These are phyloP conservation scores for Boletus barrowsii DNA, from an alignment of 768 basidiomycete genomes.

Conservation along the genomic window DNA sequence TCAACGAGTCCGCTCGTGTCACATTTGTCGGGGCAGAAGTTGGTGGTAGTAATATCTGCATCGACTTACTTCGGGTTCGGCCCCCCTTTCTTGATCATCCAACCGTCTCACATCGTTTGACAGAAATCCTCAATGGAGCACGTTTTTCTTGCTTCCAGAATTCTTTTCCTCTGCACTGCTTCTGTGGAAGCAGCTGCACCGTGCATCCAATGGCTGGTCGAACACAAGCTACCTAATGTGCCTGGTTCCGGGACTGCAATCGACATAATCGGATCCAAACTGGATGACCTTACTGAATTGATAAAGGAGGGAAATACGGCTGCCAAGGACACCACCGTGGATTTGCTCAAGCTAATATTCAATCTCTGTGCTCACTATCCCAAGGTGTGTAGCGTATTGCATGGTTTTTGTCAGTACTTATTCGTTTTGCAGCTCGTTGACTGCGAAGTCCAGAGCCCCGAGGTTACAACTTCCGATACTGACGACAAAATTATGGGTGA, in stretches of 20 bases:
- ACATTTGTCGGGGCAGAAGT: conserved; percentile 58
- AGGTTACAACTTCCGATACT: conserved; percentile 12
- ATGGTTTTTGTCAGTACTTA: not conserved
- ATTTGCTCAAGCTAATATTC: conserved; percentile 81
- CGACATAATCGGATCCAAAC: conserved; percentile 58
- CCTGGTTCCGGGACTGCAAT: conserved; percentile 43
- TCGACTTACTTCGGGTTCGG: conserved; percentile 57
- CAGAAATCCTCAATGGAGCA: conserved; percentile 66
- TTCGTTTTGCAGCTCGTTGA: conserved; percentile 34
- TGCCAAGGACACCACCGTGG: conserved; percentile 69
- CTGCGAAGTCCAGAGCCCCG: conserved; percentile 40
- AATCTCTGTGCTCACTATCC: conserved; percentile 82
- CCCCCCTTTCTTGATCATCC: conserved; percentile 10
- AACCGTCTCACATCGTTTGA: conserved; percentile 5
- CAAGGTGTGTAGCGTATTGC: conserved; percentile 42
- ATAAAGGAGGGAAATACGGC: conserved; percentile 43
- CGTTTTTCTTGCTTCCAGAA: conserved; percentile 71
- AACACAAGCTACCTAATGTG: conserved; percentile 53
- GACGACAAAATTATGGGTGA: conserved; percentile 62
- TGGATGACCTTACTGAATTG: conserved; percentile 52
- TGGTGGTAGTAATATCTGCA: conserved; percentile 56
- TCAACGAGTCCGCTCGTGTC: conserved; percentile 59
- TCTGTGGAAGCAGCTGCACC: conserved; percentile 43
- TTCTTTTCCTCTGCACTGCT: conserved; percentile 72
- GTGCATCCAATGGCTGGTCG: conserved; percentile 58